Evolutionary conservation across 2,329 filamentous ascomycete genomes (phyloP), one percentile per base, ranked within the genome.

Genomic region (Arthrobotrys sphaeroides): DNA sequence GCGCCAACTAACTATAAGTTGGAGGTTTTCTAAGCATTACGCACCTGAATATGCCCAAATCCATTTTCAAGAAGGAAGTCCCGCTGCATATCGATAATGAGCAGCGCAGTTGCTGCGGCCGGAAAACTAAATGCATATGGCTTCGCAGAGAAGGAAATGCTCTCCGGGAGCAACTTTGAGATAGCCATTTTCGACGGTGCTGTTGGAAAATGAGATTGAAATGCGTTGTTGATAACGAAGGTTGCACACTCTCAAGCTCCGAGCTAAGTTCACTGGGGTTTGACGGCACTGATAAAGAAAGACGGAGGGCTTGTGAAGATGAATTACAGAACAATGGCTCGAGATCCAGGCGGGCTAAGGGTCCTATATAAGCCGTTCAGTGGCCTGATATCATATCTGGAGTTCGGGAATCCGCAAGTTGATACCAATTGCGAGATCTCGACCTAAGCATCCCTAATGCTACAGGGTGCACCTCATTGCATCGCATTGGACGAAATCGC

Each of bases 31-130:
- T n/a, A n/a, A 38, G 16, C 10, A 18, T 16, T 38, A 10, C 84
- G 84, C 61, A 83, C 84, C 80, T 87, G 85, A 40, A 87, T 86
- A 53, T 84, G 83, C 5, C 85, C 85, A 77, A 87, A 87, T 22
- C 86, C 85, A 57, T 83, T 82, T 1, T 81, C 81, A n/a, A 85
- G 83, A 4, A 87, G 79, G 74, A 86, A 86, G 75, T 86, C 85
- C 40, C 85, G 80, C 74, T 86, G 85, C 84, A 86, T 86, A 77
- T 86, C 85, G 73, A 86, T 86, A 61, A 86, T 82, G 55, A 87
- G 79, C 20, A 87, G 79, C 6, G 85, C 85, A 0, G 85, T 86
- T 6, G 83, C 83, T 26, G 82, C 81, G 22, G 82, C 80, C 16
- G 83, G 82, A 70, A 87, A 87, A 2, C 80, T 81, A 78, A 84